A percentile compares a stretch with the other conserved stretches of the same genome.
Evolutionary conservation across 2,329 filamentous ascomycete genomes (phyloP).

Genomic region (Monosporascus sp.): DNA sequence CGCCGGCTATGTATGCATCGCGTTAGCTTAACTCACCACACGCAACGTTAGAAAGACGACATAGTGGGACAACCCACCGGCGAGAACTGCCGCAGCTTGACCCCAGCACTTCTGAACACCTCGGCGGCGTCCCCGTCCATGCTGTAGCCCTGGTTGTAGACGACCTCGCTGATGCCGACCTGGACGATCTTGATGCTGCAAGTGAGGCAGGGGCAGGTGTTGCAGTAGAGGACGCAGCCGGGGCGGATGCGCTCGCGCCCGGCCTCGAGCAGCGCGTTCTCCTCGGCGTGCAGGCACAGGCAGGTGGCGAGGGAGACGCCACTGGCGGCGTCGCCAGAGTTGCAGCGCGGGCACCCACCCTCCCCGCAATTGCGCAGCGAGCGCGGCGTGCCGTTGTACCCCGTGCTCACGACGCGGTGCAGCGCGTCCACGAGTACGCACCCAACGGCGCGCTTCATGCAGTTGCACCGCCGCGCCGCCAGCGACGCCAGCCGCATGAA

Average conservation of each 20-base stretch:
- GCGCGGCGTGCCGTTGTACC: slow-evolving; percentile 96
- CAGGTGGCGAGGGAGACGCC: slow-evolving; percentile 80
- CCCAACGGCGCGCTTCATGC: slow-evolving; percentile 95
- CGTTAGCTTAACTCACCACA: not conserved
- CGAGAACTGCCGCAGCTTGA: slow-evolving; percentile 80
- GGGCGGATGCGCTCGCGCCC: slow-evolving; percentile 84
- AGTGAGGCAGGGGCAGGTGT: slow-evolving; percentile 94
- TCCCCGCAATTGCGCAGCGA: slow-evolving; percentile 86
- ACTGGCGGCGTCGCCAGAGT: slow-evolving; percentile 60
- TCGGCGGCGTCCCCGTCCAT: slow-evolving; percentile 83
- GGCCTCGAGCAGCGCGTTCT: slow-evolving; percentile 93
- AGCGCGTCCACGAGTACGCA: slow-evolving; percentile 82
- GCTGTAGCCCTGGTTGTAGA: slow-evolving; percentile 89
- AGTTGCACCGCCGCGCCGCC: slow-evolving; percentile 86
- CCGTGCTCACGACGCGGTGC: slow-evolving; percentile 84
- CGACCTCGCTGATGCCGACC: slow-evolving; percentile 91
- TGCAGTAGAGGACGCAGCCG: slow-evolving; percentile 81
- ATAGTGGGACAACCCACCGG: slow-evolving; percentile 53
- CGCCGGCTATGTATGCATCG: slow-evolving; percentile 35
- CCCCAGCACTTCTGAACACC: slow-evolving; percentile 78
- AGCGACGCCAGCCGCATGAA: slow-evolving; percentile 96
- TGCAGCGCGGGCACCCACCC: slow-evolving; percentile 86
- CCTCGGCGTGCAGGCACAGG: slow-evolving; percentile 94
- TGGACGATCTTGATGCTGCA: slow-evolving; percentile 99
- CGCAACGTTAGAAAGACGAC: not conserved